Conservation (phyloP, 345 rosid species). For the Streptanthus diversifolius region DNA sequence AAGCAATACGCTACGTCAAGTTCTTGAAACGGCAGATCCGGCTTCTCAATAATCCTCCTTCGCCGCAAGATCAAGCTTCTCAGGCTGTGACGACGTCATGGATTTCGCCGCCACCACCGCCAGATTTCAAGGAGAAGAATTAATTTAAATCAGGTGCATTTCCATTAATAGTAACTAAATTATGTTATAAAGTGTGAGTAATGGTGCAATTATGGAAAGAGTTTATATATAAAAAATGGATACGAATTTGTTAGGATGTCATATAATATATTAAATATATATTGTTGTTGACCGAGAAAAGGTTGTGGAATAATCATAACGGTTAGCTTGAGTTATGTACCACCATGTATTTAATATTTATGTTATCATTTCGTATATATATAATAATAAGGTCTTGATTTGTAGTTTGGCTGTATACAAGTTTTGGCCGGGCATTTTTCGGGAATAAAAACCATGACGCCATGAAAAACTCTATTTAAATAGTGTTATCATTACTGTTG, state of each 20-base stretch:
- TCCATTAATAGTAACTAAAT: slow-evolving; percentile 21
- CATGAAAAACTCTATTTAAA: slow-evolving; percentile 27
- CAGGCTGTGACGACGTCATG: slow-evolving; percentile 6
- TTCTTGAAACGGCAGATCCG: slow-evolving; percentile 90
- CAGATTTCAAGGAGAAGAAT: slow-evolving; percentile 29
- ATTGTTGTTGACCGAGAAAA: slow-evolving; percentile 55
- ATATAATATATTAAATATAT: not conserved
- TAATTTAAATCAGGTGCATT: slow-evolving; percentile 33
- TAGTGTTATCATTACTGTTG: slow-evolving; percentile 32
- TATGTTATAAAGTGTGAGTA: slow-evolving; percentile 19
- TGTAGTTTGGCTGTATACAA: slow-evolving; percentile 60
- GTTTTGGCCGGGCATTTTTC: slow-evolving; percentile 60
- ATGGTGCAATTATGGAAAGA: slow-evolving; percentile 27
- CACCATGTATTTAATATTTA: slow-evolving; percentile 35
- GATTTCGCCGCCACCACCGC: slow-evolving; percentile 20
- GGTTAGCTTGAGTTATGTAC: slow-evolving; percentile 57
- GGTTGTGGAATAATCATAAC: slow-evolving; percentile 67
- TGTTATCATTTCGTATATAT: slow-evolving; percentile 14
- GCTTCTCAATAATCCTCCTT: slow-evolving; percentile 34
- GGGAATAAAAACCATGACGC: slow-evolving; percentile 48
- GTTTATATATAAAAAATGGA: slow-evolving; percentile 20
- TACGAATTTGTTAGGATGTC: slow-evolving; percentile 55
- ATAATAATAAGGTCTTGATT: slow-evolving; percentile 26
- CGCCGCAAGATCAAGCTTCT: slow-evolving; percentile 32
- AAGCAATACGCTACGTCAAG: slow-evolving; percentile 88